Evolutionary conservation across 768 basidiomycete genomes (phyloP), one percentile per base, ranked within the genome.

Genomic region (Panellus pusillus): DNA sequence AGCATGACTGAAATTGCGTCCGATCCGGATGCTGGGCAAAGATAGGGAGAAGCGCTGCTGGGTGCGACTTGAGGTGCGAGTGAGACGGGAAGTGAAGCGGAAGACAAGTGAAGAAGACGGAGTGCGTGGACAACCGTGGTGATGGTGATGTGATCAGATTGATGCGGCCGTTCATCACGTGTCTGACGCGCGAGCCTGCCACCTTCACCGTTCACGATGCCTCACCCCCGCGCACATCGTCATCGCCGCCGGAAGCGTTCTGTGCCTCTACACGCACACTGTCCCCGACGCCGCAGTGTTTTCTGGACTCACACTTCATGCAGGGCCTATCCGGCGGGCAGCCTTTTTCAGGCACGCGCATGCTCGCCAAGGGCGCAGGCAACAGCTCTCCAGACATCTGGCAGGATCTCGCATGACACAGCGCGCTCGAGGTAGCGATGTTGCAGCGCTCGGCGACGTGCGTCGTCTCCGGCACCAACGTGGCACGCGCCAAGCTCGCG

Each of bases 401-500:
- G 44, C 71, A 71, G 50, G 76, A 77, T 57, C 64, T 74, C 11
- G 61, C 62, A 2, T 47, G 62, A 13, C 64, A 66, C 1, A 68
- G 66, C 20, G 73, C 72, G 6, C 41, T 50, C n/a, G 55, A 61
- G 0, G 70, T 75, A n/a, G 75, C 74, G 0, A 74, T 78, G 72
- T 63, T 77, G 18, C 74, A 77, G 51, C 70, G 76, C 15, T 73
- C 74, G 4, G 62, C 71, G 4, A 77, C 71, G 9, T 70, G 65
- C 44, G 70, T 75, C 19, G 57, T 71, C 1, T 47, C 57, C 35
- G 39, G 38, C 19, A 44, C 46, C 31, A 32, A 29, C 15, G 27
- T 48, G 18, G 52, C 43, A 15, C 18, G 39, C n/a, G n/a, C n/a
- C 11, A 36, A 15, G 35, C 36, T 58, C n/a, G 45, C 27, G 13